Percentiles rank a stretch among this genome's conserved stretches.
Evolutionary conservation across 2,329 filamentous ascomycete species (phyloP).

Genomic region (Fonsecaea erecta): DNA sequence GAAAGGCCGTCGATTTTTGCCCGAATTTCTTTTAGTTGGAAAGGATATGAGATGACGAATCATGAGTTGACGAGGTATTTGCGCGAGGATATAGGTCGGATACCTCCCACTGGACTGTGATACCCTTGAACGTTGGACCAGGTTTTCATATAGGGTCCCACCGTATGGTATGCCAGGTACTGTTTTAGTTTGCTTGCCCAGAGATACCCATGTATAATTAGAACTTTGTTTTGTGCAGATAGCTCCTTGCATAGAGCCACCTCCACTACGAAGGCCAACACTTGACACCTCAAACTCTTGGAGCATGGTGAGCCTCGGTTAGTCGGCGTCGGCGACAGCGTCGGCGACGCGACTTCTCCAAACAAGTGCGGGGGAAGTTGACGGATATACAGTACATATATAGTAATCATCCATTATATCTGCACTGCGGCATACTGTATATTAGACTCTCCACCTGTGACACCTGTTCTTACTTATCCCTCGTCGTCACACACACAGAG

Average conservation of each 20-base stretch:
- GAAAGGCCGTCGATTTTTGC: background rate
- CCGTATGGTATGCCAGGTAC: background rate
- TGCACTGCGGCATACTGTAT: background rate
- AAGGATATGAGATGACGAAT: background rate
- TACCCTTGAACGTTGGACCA: background rate
- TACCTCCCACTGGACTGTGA: background rate
- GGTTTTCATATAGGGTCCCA: background rate
- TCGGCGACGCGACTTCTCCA: no score
- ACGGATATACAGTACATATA: background rate
- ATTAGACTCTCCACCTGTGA: background rate
- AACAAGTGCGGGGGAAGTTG: background rate
- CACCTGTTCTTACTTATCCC: background rate
- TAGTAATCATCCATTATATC: background rate
- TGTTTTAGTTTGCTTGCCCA: background rate
- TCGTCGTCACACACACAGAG: background rate
- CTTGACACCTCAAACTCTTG: no score
- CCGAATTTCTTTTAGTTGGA: no score
- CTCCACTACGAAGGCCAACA: no score
- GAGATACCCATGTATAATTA: constrained; percentile 12
- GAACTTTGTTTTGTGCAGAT: background rate
- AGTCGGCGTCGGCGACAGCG: background rate
- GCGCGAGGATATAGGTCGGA: background rate
- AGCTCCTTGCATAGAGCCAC: no score
- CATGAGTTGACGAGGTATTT: background rate
- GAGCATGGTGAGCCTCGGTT: background rate